Evolutionary conservation across 495 filamentous ascomycete species (phyloP).

Genomic region (Talaromyces wortmannii): DNA sequence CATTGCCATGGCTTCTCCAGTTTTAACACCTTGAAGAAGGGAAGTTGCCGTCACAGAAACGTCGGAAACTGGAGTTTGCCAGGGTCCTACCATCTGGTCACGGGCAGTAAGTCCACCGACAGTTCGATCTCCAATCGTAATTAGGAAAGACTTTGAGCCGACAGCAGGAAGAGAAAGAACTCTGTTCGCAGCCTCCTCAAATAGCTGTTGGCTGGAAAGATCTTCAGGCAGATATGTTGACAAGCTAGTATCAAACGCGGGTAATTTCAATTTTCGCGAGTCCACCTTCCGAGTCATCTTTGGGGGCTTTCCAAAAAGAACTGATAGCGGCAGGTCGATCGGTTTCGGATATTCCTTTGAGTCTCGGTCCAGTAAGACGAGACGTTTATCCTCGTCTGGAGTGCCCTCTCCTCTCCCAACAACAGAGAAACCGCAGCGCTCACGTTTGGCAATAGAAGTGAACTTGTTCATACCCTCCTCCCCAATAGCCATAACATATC

Average conservation of each 20-base stretch:
- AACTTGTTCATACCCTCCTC: slow-evolving; percentile 75
- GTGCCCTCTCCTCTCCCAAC: slow-evolving; percentile 69
- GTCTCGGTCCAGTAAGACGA: slow-evolving; percentile 78
- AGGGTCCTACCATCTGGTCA: slow-evolving; percentile 94
- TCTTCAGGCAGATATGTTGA: slow-evolving; percentile 55
- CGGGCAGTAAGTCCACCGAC: slow-evolving; percentile 83
- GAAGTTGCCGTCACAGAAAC: slow-evolving; percentile 86
- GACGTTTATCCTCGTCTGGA: slow-evolving; percentile 51
- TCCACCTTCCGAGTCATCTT: slow-evolving; percentile 76
- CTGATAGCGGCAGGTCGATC: slow-evolving; percentile 87
- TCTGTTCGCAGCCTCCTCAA: slow-evolving; percentile 68
- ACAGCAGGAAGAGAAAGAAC: slow-evolving; percentile 83
- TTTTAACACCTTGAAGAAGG: slow-evolving; percentile 61
- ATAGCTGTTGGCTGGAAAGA: slow-evolving; percentile 53
- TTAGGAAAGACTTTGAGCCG: slow-evolving; percentile 92
- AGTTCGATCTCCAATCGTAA: slow-evolving; percentile 89
- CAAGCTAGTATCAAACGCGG: slow-evolving; percentile 64
- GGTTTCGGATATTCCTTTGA: slow-evolving; percentile 68
- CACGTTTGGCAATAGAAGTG: slow-evolving; percentile 72
- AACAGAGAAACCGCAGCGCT: slow-evolving; percentile 90
- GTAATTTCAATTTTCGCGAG: slow-evolving; percentile 61
- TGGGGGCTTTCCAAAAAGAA: slow-evolving; percentile 85
- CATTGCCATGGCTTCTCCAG: slow-evolving; percentile 95
- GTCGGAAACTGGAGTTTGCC: slow-evolving; percentile 94
- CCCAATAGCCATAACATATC: slow-evolving; percentile 84